Conservation (phyloP, 495 filamentous ascomycete species). For the Hyaloscypha hepaticicola region DNA sequence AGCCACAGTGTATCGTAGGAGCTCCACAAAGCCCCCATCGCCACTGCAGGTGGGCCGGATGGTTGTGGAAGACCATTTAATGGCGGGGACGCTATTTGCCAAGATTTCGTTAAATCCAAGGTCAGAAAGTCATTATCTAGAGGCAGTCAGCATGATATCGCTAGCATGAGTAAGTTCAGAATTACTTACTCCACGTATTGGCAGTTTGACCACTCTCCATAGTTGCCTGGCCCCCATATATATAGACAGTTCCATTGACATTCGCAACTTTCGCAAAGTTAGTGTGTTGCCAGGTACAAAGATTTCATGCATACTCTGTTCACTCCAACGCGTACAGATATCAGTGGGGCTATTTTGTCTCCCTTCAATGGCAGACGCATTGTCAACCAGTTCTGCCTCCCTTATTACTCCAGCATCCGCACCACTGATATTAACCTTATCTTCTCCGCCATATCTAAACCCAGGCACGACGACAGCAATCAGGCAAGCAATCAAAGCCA, state of each 20-base stretch:
- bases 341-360: conserved; percentile 49
- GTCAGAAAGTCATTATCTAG: conserved; percentile 68
- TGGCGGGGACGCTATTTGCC: conserved; percentile 63
- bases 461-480: conserved; percentile 51
- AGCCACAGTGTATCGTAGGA: conserved; percentile 64
- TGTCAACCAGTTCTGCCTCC: conserved; percentile 26
- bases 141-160: conserved; percentile 26
- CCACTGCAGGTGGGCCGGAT: conserved; percentile 65
- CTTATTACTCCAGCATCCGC: conserved; percentile 48
- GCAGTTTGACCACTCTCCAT: conserved; percentile 48
- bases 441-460: conserved; percentile 38
- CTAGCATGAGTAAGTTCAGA: not conserved
- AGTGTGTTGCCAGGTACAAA: not conserved
- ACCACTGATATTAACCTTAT: conserved; percentile 33
- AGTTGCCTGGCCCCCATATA: conserved; percentile 69
- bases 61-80: conserved; percentile 61
- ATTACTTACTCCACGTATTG: conserved; percentile 63
- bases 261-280: conserved; percentile 23
- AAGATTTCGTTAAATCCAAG: conserved; percentile 63
- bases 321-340: conserved; percentile 66
- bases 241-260: conserved; percentile 70
- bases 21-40: conserved; percentile 72
- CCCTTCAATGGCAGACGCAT: conserved; percentile 33
- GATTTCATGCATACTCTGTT: conserved; percentile 57
- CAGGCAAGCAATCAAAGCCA: conserved; percentile 52